Base-by-base conservation (phyloP, 495 filamentous ascomycete genomes). In the Aspergillus indologenus region DNA sequence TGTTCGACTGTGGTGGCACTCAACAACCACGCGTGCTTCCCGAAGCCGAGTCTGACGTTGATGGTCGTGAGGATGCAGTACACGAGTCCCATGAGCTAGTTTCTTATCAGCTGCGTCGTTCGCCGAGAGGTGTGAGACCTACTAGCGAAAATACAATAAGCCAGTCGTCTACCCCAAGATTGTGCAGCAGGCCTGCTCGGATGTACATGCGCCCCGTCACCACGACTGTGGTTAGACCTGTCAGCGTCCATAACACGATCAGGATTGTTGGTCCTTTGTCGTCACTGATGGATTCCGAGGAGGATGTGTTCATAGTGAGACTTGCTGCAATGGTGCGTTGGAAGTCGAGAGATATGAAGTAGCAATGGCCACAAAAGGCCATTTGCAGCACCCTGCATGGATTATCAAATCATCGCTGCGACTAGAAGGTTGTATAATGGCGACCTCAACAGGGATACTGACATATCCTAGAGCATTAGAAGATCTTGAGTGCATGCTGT, bases 161-260 rank as follows among this genome's bases (percentile, higher is more conserved):
- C 47, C 75, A 79, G 62, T 85, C 81, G 69, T 85, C 82, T 22
- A 63, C 51, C 2, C 81, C 81, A 5, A 81, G 47, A 43, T 71
- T 79, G 19, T 71, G 73, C 23, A 79, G 58, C 54, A 83, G 68
- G 20, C 61, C 61, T 7, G 66, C 40, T 9, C 81, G 78, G 45
- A 81, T 81, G 45, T 71, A 83, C 23, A 83, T 68, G 47, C 82
- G 72, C 21, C 73, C 62, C 0, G 66, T 63, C 15, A 78, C 68
- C 0, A 73, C 53, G 8, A 77, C 22, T 18, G 66, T 53, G 0
- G 76, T 73, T 5, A 75, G 29, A 1, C 64, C 62, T 7, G 71
- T 74, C 53, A 79, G 52, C 11, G 60, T 55, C 76, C 74, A 76
- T 22, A 78, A 68, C 0, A 75, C 75, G 1, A 70, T 71, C n/a